Base-by-base conservation (phyloP, 495 filamentous ascomycete species). In the Xylaria acuta region DNA sequence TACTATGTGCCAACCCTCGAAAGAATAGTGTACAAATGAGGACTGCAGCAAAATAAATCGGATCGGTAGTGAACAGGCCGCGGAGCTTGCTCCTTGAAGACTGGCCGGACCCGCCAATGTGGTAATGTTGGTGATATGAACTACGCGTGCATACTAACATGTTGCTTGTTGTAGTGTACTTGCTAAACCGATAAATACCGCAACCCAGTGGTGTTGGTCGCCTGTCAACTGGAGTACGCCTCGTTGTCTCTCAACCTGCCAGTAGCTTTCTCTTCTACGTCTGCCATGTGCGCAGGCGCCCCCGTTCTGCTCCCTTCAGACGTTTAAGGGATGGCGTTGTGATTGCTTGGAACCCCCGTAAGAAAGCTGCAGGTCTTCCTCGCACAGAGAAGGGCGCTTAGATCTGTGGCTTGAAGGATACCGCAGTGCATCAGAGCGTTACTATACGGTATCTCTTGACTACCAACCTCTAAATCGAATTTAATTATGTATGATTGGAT, bases 101-200 rank as follows among this genome's bases (percentile, higher is more conserved):
- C 32, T 59, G 18, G 18, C 9, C 12, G 9, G 30, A 38, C 56
- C 32, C 32, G 18, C 32, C 22, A 22, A 32, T 60, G 34, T 40
- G 58, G 58, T 60, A 60, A 36, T 36, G 58, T 60, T 60, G 58
- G 58, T 60, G 53, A 56, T 56, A 56, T 20, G 14, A 56, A 32
- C 27, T 56, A n/a, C 25, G 0, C 7, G 16, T 32, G 25, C 25
- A 32, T 56, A 16, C 4, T 20, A 27, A 58, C 54, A 32, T 58
- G 54, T 27, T 58, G 54, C 54, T 14, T 58, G 54, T 58, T 34
- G 34, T n/a, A n/a, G n/a, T n/a, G n/a, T 58, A 34, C 54, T 22
- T 49, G 6, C 45, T 18, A 49, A 49, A 49, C 20, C 41, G 20
- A 2, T 59, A 59, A 25, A 60, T 38, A 8, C n/a, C 30, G 38